Evolutionary conservation across 2,329 filamentous ascomycete species (phyloP).

Genomic region (Dichotomopilus funicola): DNA sequence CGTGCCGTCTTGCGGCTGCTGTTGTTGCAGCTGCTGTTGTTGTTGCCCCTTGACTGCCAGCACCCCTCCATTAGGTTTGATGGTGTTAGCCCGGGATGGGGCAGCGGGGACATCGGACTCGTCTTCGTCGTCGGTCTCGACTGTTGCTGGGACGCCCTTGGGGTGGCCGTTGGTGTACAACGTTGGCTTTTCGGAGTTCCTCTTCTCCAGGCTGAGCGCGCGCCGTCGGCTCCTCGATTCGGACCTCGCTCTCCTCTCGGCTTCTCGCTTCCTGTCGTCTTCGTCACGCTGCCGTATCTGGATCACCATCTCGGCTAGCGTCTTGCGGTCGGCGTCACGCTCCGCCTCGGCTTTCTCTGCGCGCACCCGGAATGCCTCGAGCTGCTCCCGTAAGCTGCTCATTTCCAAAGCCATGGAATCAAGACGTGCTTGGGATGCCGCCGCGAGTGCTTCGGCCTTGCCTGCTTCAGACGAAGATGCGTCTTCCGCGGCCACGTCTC

Average conservation of each 20-base stretch:
- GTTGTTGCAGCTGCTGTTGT: too few species aligned
- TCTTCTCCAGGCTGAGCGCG: conserved; percentile 15
- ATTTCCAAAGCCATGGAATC: conserved; percentile 75
- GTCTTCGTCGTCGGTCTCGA: conserved; percentile 24
- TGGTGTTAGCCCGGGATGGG: conserved; percentile 43
- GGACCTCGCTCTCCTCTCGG: conserved; percentile 36
- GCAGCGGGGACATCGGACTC: conserved; percentile 29
- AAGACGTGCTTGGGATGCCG: conserved; percentile 60
- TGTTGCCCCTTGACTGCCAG: conserved; percentile 33
- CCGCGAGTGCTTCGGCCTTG: conserved; percentile 31
- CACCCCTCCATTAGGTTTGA: conserved; percentile 38
- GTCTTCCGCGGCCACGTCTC: conserved; percentile 8
- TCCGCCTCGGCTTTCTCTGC: conserved; percentile 79
- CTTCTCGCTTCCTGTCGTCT: conserved; percentile 43
- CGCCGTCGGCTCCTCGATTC: conserved; percentile 30
- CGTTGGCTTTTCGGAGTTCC: conserved; percentile 14
- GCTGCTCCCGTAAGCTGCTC: conserved; percentile 70
- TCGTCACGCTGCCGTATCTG: conserved; percentile 64
- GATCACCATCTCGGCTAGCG: conserved; percentile 80
- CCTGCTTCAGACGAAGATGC: conserved; percentile 28
- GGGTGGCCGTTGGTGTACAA: conserved; percentile 24
- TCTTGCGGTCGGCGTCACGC: conserved; percentile 62
- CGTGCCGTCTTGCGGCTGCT: conserved; percentile 34
- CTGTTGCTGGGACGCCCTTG: conserved; percentile 8
- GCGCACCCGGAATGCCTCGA: conserved; percentile 68